A percentile compares a stretch with the other conserved stretches of the same genome.
These are phyloP conservation scores for Talaromyces sp. DNA, from an alignment of 2,329 filamentous ascomycete species.

Conservation along the genomic window DNA sequence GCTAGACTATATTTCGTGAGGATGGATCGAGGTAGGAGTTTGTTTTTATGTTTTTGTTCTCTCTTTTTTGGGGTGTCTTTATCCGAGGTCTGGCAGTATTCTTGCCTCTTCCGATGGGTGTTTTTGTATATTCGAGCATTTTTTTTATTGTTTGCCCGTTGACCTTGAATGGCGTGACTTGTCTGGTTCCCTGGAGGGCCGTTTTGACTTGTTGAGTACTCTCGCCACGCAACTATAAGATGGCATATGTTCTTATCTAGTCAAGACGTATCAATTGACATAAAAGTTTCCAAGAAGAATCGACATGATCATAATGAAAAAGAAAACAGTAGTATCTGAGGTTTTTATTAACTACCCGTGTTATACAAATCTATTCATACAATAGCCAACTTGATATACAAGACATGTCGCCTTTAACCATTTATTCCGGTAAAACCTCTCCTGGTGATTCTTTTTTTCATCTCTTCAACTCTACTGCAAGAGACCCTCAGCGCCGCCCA, in stretches of 20 bases:
- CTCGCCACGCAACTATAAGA: not conserved
- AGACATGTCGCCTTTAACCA: not conserved
- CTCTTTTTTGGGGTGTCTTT: not conserved
- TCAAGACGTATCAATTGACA: not conserved
- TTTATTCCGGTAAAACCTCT: not conserved
- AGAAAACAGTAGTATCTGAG: not conserved
- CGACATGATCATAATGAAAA: too few relatives aligned
- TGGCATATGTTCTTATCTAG: not conserved
- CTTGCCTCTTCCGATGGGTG: not conserved
- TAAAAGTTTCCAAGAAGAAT: not conserved
- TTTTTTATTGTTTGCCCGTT: not conserved
- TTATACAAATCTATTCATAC: not conserved
- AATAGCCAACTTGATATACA: not conserved
- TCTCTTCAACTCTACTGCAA: not conserved
- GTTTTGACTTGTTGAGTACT: not conserved
- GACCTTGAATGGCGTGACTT: not conserved
- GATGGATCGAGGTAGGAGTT: not conserved
- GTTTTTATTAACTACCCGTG: not conserved
- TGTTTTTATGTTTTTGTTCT: not conserved
- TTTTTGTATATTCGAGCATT: not conserved
- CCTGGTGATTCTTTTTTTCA: not conserved
- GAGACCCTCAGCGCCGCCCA: slow-evolving; percentile 15
- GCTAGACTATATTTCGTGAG: not conserved
- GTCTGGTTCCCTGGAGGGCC: not conserved
- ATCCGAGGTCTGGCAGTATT: not conserved